Base-by-base conservation (phyloP, 2,329 filamentous ascomycete species). In the Cryphonectria parasitica region DNA sequence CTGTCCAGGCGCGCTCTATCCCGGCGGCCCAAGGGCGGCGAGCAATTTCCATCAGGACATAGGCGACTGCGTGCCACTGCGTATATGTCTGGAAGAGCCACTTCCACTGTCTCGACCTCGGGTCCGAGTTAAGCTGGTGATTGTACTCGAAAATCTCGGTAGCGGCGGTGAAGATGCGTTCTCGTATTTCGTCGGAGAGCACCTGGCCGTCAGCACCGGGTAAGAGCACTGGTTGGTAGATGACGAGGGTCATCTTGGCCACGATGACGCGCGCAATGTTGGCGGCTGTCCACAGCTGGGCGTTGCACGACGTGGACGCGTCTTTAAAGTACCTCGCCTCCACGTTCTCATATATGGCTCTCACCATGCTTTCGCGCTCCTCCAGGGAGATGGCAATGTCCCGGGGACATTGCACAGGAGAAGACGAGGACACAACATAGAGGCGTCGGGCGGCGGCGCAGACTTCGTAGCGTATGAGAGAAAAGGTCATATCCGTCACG, bases 31-130 rank as follows among this genome's bases (percentile, higher is more conserved):
- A 85, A 1, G 81, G 79, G 0, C 83, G 79, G 3, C 82, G 82
- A 19, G 81, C 83, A 0, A 84, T 78, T 74, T 88, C 85, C 17
- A 89, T 81, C 39, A 89, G 74, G 0, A 88, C 79, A 73, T 87
- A 89, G 0, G 87, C 86, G 3, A 89, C 83, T 5, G 87, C 86
- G 73, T 89, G 83, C 86, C 87, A 89, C 71, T 89, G 86, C 0
- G 84, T 87, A 75, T 88, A 89, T 0, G 86, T 87, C 74, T 88
- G 85, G 76, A 87, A 89, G 7, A 88, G 79, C 88, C 88, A 90
- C 25, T 85, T 84, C 83, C 85, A 89, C 63, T 84, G 84, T 13
- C 82, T 82, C 67, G 82, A 83, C 22, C 79, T 80, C 2, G 80
- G 78, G 69, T 89, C 86, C 2, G 81, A 79, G 66, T 86, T 87